phyloP scores from a whole-genome alignment of 345 rosid species.

The Eucalyptus pauciflora region DNA sequence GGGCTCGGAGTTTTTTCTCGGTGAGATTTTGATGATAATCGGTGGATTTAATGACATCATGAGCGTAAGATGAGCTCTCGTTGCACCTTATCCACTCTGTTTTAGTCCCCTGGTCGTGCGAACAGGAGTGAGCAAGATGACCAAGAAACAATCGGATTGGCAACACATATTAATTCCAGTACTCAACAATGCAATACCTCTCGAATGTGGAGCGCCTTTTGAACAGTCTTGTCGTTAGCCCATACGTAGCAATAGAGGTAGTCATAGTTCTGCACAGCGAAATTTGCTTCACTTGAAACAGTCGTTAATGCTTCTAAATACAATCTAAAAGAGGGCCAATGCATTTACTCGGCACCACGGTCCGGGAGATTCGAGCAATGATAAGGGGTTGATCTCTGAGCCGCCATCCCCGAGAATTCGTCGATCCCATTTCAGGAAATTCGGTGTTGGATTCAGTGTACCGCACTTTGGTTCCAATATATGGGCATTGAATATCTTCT shows the following conservation, averaged over 20 bases:
- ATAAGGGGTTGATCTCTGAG: neutral
- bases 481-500: neutral
- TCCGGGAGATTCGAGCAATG: neutral
- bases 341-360: neutral
- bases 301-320: neutral
- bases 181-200: neutral
- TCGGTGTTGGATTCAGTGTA: neutral
- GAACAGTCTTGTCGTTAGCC: constrained; percentile 19
- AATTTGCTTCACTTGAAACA: neutral
- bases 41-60: neutral
- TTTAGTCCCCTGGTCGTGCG: constrained; percentile 5
- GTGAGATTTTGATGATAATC: constrained; percentile 1
- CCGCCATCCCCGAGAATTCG: neutral
- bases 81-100: constrained; percentile 19
- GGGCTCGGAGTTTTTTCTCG: neutral
- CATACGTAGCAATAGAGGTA: constrained; percentile 11
- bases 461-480: constrained; percentile 4
- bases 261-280: neutral
- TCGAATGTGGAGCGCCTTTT: constrained; percentile 11
- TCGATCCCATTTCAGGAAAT: neutral
- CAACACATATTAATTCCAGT: neutral
- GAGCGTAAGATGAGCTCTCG: neutral
- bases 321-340: neutral
- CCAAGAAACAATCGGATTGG: neutral
- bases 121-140: neutral